Percentiles rank a stretch among this genome's conserved stretches.
Conservation (phyloP, 2,329 filamentous ascomycete species). For the Phoma sp. region DNA sequence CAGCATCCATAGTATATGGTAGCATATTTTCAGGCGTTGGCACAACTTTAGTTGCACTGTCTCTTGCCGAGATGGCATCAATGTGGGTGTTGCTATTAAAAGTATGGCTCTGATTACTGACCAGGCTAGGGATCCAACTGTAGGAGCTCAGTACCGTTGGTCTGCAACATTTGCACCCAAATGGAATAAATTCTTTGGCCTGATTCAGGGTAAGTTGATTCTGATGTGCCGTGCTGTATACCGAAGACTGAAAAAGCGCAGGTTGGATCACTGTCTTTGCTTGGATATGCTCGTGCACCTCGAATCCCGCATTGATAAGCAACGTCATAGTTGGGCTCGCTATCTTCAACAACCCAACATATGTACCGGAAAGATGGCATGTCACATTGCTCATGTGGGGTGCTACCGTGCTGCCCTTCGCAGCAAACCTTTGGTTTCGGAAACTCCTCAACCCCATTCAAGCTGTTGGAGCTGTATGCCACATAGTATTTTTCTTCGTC, state of each 20-base stretch:
- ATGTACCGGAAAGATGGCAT: conserved; percentile 54
- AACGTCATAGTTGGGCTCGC: conserved; percentile 36
- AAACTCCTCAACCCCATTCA: conserved; percentile 55
- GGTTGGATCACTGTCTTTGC: conserved; percentile 51
- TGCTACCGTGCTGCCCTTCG: conserved; percentile 45
- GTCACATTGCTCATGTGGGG: conserved; percentile 57
- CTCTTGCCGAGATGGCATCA: conserved; percentile 39
- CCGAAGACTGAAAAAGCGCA: conserved; percentile 34
- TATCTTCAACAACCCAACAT: conserved; percentile 47
- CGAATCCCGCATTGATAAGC: conserved; percentile 34
- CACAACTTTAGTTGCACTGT: conserved; percentile 40
- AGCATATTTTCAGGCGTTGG: conserved; percentile 34
- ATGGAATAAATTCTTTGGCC: conserved; percentile 33
- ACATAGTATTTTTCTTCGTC: conserved; percentile 55
- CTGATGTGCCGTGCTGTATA: conserved; percentile 7
- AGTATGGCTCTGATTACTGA: not conserved
- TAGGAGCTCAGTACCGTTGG: conserved; percentile 44
- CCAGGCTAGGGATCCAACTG: conserved; percentile 33
- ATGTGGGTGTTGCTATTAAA: conserved; percentile 26
- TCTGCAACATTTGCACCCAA: conserved; percentile 36
- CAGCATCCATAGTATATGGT: conserved; percentile 39
- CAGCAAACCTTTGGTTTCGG: conserved; percentile 54
- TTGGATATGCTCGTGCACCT: conserved; percentile 43
- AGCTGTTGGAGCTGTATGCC: conserved; percentile 53
- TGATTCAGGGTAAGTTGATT: conserved; percentile 33